Evolutionary conservation across 768 basidiomycete species (phyloP), one percentile per base, ranked within the genome.

Genomic region (Macrolepiota fuliginosa): DNA sequence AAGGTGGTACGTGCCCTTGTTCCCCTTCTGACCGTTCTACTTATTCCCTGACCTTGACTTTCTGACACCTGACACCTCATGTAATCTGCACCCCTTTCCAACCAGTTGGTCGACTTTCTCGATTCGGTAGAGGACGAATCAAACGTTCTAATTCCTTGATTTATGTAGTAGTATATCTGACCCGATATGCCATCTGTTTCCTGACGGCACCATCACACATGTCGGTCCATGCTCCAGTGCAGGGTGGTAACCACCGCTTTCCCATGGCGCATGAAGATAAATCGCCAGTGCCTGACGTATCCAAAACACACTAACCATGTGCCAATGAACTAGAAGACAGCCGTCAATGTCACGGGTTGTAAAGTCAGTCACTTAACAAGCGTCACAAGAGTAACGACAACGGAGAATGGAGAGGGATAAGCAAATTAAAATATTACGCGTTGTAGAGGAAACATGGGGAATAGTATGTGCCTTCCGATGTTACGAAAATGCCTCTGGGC

Each of bases 21-120:
- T 40, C 39, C 27, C 39, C 9, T 22, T 19, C 27, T 29, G 29
- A 40, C 29, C 29, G 29, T 32, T 47, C 25, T 12, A n/a, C 19
- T 19, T 45, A 15, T 13, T 35, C 60, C 22, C 57, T 24, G 29
- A 49, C 37, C 29, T n/a, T 22, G 13, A 11, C 19, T 12, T 35
- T 17, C n/a, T 42, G 27, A 15, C 53, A 39, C 19, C 49, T 56
- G 9, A 55, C 35, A 42, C 39, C 39, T 52, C 49, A 15, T 29
- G 39, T 45, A 36, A 27, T 40, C n/a, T 29, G 35, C 11, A 49
- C 45, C 53, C 54, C 29, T 54, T 10, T 51, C 42, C 27, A 56
- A 62, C 36, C 69, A 92, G 91, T 79, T 91, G 73, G 66, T 88
- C 17, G 77, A 83, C 17, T 92, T 92, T 70, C 74, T 92, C 35